A percentile compares a stretch with the other conserved stretches of the same genome.
Evolutionary conservation across 2,329 filamentous ascomycete species (phyloP).

Genomic region (Fusarium begoniae): DNA sequence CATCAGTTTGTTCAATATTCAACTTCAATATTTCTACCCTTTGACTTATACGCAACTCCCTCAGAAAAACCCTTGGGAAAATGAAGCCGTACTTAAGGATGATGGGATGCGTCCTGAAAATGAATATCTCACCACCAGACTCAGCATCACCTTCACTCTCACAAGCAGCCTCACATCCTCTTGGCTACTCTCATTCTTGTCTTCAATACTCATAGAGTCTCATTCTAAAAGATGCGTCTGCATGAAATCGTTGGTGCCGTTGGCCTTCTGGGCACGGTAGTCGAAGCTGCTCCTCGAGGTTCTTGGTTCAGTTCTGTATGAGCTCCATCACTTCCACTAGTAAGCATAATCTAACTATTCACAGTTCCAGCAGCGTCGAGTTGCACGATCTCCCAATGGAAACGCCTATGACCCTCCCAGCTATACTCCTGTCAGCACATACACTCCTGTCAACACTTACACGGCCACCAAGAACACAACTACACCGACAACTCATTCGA

Average conservation of each 20-base stretch:
- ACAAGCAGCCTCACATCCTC: constrained; percentile 17
- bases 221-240: constrained; percentile 37
- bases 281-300: constrained; percentile 41
- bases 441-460: constrained; percentile 1
- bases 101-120: constrained; percentile 12
- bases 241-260: constrained; percentile 36
- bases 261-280: constrained; percentile 40
- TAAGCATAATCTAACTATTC: constrained; percentile 2
- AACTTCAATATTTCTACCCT: constrained; percentile 32
- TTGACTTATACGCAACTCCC: constrained; percentile 6
- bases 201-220: background rate
- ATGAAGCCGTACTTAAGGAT: constrained; percentile 38
- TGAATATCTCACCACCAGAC: constrained; percentile 28
- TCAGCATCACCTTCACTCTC: constrained; percentile 25
- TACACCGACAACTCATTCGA: constrained; percentile 9
- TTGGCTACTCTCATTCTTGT: constrained; percentile 10
- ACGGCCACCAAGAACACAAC: constrained; percentile 24
- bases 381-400: constrained; percentile 1
- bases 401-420: constrained; percentile 8
- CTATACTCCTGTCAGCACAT: constrained; percentile 13
- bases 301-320: constrained; percentile 30
- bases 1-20: constrained; percentile 12
- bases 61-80: constrained; percentile 25
- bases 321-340: background rate
- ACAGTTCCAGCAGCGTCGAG: constrained; percentile 9